Conservation (phyloP, 495 filamentous ascomycete species). For the Daldinia childiae region DNA sequence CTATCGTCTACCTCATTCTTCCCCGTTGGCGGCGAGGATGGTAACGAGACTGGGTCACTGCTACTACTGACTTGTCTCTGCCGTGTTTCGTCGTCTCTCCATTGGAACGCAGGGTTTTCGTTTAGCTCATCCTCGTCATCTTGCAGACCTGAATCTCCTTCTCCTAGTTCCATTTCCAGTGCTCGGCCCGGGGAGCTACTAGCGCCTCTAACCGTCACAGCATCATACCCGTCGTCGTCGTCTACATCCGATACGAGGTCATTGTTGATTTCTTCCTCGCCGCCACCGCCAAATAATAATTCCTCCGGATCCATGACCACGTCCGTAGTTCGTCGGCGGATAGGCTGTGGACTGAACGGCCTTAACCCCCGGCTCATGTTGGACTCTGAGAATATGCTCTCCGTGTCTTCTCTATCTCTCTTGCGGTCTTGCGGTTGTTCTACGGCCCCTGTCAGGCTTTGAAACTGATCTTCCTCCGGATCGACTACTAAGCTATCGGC, state of each 20-base stretch:
- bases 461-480: conserved; percentile 53
- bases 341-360: conserved; percentile 64
- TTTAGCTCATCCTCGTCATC: conserved; percentile 19
- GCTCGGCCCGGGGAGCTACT: conserved; percentile 28
- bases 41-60: not conserved
- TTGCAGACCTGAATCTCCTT: conserved; percentile 32
- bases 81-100: conserved; percentile 35
- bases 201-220: conserved; percentile 34
- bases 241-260: conserved; percentile 14
- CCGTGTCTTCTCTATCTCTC: conserved; percentile 48
- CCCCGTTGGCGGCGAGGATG: not conserved
- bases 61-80: not conserved
- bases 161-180: conserved; percentile 19
- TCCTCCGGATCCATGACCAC: conserved; percentile 54
- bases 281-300: conserved; percentile 37
- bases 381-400: conserved; percentile 63
- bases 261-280: conserved; percentile 25
- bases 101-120: conserved; percentile 31
- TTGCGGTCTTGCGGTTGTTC: conserved; percentile 36
- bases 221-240: conserved; percentile 32
- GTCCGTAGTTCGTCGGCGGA: conserved; percentile 47
- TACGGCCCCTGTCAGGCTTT: conserved; percentile 60
- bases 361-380: conserved; percentile 58
- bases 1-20: conserved; percentile 7
- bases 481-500: conserved; percentile 60